phyloP scores from a whole-genome alignment of 129 eudicot species.

The Calendula officinalis region DNA sequence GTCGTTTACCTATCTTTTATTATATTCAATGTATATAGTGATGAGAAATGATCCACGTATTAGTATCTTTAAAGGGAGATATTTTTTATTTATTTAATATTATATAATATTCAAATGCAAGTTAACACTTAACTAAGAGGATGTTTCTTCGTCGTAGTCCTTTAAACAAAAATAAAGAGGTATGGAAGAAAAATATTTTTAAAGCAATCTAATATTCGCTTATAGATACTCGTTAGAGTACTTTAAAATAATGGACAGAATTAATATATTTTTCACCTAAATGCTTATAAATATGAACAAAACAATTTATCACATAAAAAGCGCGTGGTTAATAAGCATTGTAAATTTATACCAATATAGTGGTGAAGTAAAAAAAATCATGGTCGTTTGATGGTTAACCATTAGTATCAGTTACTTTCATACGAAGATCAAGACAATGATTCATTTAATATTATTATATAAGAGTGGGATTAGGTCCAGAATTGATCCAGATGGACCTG shows the following conservation, averaged over 20 bases:
- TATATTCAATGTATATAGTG: conserved; percentile 1
- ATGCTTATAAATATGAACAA: background rate
- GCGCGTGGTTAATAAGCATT: background rate
- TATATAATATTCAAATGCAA: background rate
- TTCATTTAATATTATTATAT: too few species aligned
- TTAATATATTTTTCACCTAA: background rate
- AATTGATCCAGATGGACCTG: too few species aligned
- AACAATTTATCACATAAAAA: background rate
- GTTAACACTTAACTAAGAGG: background rate
- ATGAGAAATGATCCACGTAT: conserved; percentile 23
- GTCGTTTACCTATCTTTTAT: conserved; percentile 15
- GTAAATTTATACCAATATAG: too few species aligned
- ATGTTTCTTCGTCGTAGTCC: conserved; percentile 1
- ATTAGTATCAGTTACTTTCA: too few species aligned
- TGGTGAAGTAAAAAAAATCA: too few species aligned
- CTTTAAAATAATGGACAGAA: background rate
- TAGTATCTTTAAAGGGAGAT: conserved; percentile 3
- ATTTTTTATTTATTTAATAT: background rate
- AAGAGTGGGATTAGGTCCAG: too few species aligned
- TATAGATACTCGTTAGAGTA: conserved; percentile 2
- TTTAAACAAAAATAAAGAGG: conserved; percentile 6
- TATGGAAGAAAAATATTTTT: background rate
- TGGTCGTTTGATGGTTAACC: too few species aligned
- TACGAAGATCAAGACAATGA: too few species aligned
- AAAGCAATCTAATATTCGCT: background rate